Conservation (phyloP, 2,329 filamentous ascomycete species). For the Zymoseptoria passerinii region DNA sequence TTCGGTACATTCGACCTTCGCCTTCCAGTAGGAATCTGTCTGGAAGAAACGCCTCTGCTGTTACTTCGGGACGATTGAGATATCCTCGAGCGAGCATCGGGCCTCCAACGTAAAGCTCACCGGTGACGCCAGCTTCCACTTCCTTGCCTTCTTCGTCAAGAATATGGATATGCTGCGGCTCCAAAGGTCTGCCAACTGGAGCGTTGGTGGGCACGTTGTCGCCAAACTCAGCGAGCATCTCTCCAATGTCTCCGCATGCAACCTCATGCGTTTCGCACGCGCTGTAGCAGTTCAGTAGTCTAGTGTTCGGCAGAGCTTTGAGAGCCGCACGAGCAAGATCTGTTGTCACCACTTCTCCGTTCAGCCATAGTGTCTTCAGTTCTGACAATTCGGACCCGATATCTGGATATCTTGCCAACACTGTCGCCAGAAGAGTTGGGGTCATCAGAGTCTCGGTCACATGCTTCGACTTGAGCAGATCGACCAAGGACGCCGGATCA, state of each 20-base stretch:
- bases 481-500: conserved; percentile 65
- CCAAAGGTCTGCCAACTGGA: conserved; percentile 63
- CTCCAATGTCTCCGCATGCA: conserved; percentile 64
- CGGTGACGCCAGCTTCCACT: conserved; percentile 54
- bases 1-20: conserved; percentile 64
- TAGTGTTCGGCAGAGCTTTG: conserved; percentile 58
- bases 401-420: conserved; percentile 60
- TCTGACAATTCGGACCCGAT: conserved; percentile 56
- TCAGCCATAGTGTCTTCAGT: conserved; percentile 66
- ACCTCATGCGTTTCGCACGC: conserved; percentile 77
- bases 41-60: conserved; percentile 60
- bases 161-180: conserved; percentile 62
- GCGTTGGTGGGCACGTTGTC: conserved; percentile 54
- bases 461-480: conserved; percentile 55
- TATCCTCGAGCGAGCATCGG: conserved; percentile 66
- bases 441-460: conserved; percentile 81
- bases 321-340: conserved; percentile 63
- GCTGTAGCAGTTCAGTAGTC: conserved; percentile 72
- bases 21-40: conserved; percentile 53
- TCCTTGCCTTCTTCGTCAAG: conserved; percentile 59
- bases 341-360: conserved; percentile 74
- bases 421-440: conserved; percentile 66
- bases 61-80: conserved; percentile 70
- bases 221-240: conserved; percentile 47
- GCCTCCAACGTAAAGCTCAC: conserved; percentile 72